These are phyloP conservation scores for Tillandsia fasciculata DNA, from an alignment of 176 grass and related monocot genomes.

Conservation along the genomic window DNA sequence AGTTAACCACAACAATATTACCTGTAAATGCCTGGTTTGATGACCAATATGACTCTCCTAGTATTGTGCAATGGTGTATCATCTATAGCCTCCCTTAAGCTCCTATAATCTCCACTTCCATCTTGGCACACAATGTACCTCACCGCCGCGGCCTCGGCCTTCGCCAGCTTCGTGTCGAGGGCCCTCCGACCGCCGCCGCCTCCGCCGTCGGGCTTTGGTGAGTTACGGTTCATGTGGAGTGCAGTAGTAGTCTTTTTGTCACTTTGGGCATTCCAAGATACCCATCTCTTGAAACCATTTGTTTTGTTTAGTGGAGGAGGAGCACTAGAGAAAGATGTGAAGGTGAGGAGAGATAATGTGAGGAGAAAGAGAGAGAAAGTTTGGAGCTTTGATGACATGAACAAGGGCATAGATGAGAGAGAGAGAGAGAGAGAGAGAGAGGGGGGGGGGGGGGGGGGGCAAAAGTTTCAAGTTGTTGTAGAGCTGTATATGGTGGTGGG, in stretches of 20 bases:
- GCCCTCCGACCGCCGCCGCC: conserved; percentile 6
- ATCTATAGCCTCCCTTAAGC: conserved; percentile 27
- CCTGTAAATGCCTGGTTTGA: conserved; percentile 38
- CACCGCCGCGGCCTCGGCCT: conserved; percentile 20
- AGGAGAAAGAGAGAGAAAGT: not conserved
- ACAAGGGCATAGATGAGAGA: not conserved
- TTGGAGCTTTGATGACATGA: not conserved
- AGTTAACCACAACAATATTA: not conserved
- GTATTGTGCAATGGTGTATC: conserved; percentile 31
- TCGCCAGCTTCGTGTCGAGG: conserved; percentile 17
- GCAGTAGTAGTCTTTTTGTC: not conserved
- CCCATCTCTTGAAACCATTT: not conserved
- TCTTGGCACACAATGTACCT: conserved; percentile 34
- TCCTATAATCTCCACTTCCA: conserved; percentile 29
- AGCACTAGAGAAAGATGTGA: not conserved
- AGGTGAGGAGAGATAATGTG: not conserved
- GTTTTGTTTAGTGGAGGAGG: not conserved
- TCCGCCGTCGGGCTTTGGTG: not conserved
- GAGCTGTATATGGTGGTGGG: not conserved
- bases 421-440: not conserved
- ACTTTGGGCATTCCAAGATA: conserved; percentile 22
- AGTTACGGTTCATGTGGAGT: conserved; percentile 11
- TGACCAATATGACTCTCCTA: conserved; percentile 37
- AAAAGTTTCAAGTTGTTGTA: not conserved
- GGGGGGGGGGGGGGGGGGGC: not conserved